Conservation (phyloP, 2,329 filamentous ascomycete genomes). For the Aureobasidium namibiae region DNA sequence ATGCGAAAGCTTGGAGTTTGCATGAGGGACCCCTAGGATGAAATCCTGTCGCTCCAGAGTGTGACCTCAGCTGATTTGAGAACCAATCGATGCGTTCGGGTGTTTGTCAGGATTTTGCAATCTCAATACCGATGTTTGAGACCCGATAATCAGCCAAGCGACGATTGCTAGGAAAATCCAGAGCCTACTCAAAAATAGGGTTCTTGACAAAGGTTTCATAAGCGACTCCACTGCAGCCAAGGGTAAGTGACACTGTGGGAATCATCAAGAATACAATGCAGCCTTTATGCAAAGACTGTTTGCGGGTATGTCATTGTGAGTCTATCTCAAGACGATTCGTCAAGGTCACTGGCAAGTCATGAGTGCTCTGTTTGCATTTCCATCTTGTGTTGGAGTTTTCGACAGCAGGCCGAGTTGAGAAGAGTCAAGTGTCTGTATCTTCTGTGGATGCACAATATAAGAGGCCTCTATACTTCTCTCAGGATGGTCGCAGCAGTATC, state of each 20-base stretch:
- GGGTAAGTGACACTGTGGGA: not conserved
- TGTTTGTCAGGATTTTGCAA: not conserved
- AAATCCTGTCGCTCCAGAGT: not conserved
- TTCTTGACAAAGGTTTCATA: not conserved
- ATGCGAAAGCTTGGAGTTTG: too few relatives aligned
- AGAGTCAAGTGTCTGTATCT: not conserved
- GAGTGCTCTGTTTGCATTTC: too few relatives aligned
- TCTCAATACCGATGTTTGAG: not conserved
- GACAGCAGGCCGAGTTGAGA: not conserved
- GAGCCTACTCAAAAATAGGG: not conserved
- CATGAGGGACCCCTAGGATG: too few relatives aligned
- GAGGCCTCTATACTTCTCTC: too few relatives aligned
- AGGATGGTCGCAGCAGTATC: too few relatives aligned
- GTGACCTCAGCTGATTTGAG: not conserved
- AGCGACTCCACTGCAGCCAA: not conserved
- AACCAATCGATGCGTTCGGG: not conserved
- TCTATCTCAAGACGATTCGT: not conserved
- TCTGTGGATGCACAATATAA: not conserved
- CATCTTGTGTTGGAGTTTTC: too few relatives aligned
- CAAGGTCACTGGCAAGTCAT: not conserved
- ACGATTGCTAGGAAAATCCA: not conserved
- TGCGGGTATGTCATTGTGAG: not conserved
- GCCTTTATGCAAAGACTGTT: not conserved
- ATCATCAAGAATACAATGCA: slow-evolving; percentile 3
- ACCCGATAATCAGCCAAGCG: not conserved